Conservation (phyloP, 2,329 filamentous ascomycete genomes). For the Alternaria viburni region DNA sequence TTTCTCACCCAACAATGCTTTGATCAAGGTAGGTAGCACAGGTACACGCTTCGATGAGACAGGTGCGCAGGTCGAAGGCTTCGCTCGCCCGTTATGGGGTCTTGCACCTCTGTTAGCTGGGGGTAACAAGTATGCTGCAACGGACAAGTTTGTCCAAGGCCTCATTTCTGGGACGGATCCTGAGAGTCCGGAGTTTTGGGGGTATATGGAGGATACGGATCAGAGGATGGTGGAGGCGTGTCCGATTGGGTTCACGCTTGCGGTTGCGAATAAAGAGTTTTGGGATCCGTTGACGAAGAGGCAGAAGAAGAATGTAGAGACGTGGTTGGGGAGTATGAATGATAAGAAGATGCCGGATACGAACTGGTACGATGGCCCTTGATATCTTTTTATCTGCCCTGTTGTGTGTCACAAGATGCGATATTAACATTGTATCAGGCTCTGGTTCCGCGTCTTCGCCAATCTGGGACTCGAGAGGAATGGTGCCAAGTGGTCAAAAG, state of each 20-base stretch:
- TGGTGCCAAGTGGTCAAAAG: conserved; percentile 72
- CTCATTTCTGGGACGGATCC: conserved; percentile 75
- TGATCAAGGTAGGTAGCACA: conserved; percentile 72
- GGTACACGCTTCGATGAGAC: conserved; percentile 79
- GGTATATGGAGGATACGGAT: conserved; percentile 75
- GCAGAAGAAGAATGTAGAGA: conserved; percentile 70
- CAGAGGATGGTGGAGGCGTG: conserved; percentile 88
- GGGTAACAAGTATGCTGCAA: conserved; percentile 67
- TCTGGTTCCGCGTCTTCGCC: conserved; percentile 86
- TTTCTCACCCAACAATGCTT: conserved; percentile 70
- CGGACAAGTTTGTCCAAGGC: conserved; percentile 72
- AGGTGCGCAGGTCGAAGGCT: conserved; percentile 78
- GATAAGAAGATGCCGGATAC: conserved; percentile 73
- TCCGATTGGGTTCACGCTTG: conserved; percentile 75
- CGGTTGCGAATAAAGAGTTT: conserved; percentile 67
- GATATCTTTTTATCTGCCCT: background rate
- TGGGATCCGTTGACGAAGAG: conserved; percentile 70
- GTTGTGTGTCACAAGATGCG: background rate
- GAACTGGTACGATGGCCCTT: conserved; percentile 60
- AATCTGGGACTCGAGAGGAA: conserved; percentile 80
- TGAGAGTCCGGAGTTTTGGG: conserved; percentile 75
- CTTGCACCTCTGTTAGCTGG: conserved; percentile 74
- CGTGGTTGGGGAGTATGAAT: conserved; percentile 79
- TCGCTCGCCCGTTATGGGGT: conserved; percentile 77
- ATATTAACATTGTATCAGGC: conserved; percentile 56